These are phyloP conservation scores for Rhizomucor pusillus DNA, from an alignment of 371 early-diverging fungal genomes.

Conservation along the genomic window DNA sequence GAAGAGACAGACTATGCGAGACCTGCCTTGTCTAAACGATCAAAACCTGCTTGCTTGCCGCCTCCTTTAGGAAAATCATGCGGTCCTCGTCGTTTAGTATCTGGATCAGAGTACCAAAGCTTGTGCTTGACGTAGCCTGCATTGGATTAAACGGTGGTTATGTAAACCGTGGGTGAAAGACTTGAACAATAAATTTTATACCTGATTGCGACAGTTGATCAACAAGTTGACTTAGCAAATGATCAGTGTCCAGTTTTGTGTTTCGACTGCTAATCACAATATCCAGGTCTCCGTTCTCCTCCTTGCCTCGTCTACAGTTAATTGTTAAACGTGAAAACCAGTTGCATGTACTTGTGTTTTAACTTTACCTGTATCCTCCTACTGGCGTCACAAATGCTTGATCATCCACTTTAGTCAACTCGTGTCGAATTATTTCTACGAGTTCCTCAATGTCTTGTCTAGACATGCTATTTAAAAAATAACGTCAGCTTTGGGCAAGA, in stretches of 20 bases:
- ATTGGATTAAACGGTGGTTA: too few species aligned
- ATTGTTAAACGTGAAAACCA: background rate
- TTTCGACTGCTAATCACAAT: slow-evolving; percentile 40
- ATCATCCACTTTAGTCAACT: slow-evolving; percentile 23
- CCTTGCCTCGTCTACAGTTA: slow-evolving; percentile 47
- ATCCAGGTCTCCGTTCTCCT: slow-evolving; percentile 52
- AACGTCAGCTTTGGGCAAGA: too few species aligned
- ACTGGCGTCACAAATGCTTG: slow-evolving; percentile 32
- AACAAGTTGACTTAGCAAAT: slow-evolving; percentile 25
- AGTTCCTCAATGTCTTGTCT: slow-evolving; percentile 49
- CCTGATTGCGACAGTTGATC: slow-evolving; percentile 21
- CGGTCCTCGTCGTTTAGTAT: slow-evolving; percentile 1
- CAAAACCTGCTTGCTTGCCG: slow-evolving; percentile 11
- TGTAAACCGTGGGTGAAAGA: too few species aligned
- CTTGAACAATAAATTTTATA: too few species aligned
- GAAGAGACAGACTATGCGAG: background rate
- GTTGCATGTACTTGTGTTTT: background rate
- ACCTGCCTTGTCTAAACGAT: slow-evolving; percentile 30
- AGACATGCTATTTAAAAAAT: slow-evolving; percentile 34
- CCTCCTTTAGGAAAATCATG: background rate
- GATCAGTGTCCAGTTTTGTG: slow-evolving; percentile 11
- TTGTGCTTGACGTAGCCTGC: slow-evolving; percentile 16
- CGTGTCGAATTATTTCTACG: slow-evolving; percentile 28
- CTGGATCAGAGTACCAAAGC: slow-evolving; percentile 29
- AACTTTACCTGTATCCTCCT: slow-evolving; percentile 45